Base-by-base conservation (phyloP, 2,329 filamentous ascomycete genomes). In the Aspergillus pseudonomiae region DNA sequence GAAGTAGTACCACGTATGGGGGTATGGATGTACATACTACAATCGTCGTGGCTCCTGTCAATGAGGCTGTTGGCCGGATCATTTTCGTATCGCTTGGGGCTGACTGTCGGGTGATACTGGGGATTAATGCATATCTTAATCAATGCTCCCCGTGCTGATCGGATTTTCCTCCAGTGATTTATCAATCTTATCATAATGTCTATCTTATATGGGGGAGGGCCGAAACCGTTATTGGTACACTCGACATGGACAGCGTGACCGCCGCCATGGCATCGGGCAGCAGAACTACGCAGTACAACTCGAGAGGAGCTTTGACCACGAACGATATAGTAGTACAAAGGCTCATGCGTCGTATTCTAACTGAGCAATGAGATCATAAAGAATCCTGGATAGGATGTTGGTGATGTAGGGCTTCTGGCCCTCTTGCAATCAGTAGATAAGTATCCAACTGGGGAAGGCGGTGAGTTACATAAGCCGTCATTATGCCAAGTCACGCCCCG, bases 111-210 rank as follows among this genome's bases (percentile, higher is more conserved):
- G 39, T 55, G 52, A 55, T 28, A 39, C 52, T 39, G 4, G 30
- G 16, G 14, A 16, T 55, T 10, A 55, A 39, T 55, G 52, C 32
- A 55, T 24, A 39, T 55, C 52, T 55, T 6, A 16, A 52, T 12
- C 4, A 52, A 9, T 24, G 32, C 52, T 39, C 32, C 28, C 50
- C 28, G 26, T 11, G 10, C 28, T 19, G 11, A 10, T 34, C 3
- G 34, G 28, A 55, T 55, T 41, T 55, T 26, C 52, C 52, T 55
- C 52, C 52, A 55, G 52, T 55, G 32, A 55, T 55, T n/a, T 16
- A 55, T 55, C 52, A 39, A 55, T 55, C 52, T 55, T 39, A 55
- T 55, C 52, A 24, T 39, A 55, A 36, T 55, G 52, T 39, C 32
- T 21, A 14, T 14, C n/a, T 55, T 32, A n/a, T 24, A 36, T 24